Evolutionary conservation across 2,329 filamentous ascomycete genomes (phyloP).

Genomic region (Colletotrichum gigasporum): DNA sequence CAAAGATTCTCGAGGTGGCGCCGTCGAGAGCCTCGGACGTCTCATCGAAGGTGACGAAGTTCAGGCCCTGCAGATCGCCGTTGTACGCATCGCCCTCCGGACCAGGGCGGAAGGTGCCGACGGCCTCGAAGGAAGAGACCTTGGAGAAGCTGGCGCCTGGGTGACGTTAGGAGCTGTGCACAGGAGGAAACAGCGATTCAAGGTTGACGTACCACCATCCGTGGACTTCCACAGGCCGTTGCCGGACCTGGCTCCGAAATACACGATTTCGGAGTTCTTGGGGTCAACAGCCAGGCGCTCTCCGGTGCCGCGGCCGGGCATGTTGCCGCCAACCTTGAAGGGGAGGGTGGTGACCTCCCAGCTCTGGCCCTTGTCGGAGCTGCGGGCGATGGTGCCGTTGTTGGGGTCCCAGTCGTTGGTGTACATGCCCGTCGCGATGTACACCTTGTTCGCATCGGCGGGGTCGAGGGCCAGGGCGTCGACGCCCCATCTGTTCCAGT

Average conservation of each 20-base stretch:
- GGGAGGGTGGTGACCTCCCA: slow-evolving; percentile 59
- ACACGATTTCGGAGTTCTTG: slow-evolving; percentile 64
- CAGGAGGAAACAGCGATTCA: slow-evolving; percentile 44
- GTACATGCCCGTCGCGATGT: slow-evolving; percentile 65
- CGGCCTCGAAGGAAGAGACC: slow-evolving; percentile 62
- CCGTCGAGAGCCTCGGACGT: slow-evolving; percentile 56
- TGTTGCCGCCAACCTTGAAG: slow-evolving; percentile 71
- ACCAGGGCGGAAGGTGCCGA: slow-evolving; percentile 59
- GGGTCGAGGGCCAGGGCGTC: slow-evolving; percentile 67
- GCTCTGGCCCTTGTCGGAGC: slow-evolving; percentile 61
- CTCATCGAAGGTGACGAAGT: slow-evolving; percentile 65
- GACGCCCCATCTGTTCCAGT: slow-evolving; percentile 65
- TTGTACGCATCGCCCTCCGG: slow-evolving; percentile 54
- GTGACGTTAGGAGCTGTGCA: not conserved
- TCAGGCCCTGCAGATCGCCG: slow-evolving; percentile 52
- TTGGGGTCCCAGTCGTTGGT: slow-evolving; percentile 69
- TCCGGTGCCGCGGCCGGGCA: slow-evolving; percentile 68
- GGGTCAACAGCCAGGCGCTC: slow-evolving; percentile 68
- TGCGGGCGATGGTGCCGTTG: slow-evolving; percentile 62
- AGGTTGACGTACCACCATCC: slow-evolving; percentile 61
- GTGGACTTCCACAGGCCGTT: slow-evolving; percentile 68
- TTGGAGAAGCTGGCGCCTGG: slow-evolving; percentile 51
- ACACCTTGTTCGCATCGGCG: slow-evolving; percentile 59
- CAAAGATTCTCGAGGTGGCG: slow-evolving; percentile 65
- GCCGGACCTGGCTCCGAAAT: slow-evolving; percentile 67